phyloP scores from a whole-genome alignment of 2,329 filamentous ascomycete genomes.

The Monilinia laxa region DNA sequence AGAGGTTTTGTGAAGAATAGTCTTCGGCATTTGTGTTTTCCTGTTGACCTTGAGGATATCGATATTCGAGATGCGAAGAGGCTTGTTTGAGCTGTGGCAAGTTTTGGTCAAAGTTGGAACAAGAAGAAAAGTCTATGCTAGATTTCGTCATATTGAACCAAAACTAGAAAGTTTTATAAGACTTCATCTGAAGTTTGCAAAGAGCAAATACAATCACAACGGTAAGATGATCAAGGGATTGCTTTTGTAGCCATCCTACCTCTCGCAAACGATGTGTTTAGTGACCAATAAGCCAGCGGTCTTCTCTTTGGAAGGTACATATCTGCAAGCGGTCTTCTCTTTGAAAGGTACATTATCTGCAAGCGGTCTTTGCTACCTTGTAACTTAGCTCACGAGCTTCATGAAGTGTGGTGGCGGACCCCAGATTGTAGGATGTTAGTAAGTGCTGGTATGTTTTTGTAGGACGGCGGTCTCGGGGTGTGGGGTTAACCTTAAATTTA shows the following conservation, averaged over 20 bases:
- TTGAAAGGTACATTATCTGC: neutral
- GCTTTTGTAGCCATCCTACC: slow-evolving; percentile 4
- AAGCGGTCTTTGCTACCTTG: slow-evolving; percentile 2
- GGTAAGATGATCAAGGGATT: neutral
- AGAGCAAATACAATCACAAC: neutral
- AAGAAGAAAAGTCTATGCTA: no score
- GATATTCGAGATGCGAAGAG: neutral
- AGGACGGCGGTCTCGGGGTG: neutral
- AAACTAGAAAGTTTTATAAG: neutral
- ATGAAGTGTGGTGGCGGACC: neutral
- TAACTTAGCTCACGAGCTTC: neutral
- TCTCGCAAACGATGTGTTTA: neutral
- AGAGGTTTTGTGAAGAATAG: neutral
- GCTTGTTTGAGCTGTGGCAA: neutral
- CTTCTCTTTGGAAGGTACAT: neutral
- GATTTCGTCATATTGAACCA: neutral
- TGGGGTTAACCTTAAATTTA: neutral
- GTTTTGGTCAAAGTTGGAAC: neutral
- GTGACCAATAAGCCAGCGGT: neutral
- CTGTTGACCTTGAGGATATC: neutral
- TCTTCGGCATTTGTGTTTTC: neutral
- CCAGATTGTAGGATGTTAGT: neutral
- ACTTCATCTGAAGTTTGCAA: neutral
- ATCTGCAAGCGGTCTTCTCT: slow-evolving; percentile 3
- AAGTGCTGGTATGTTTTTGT: no score